A percentile compares a stretch with the other conserved stretches of the same genome.
phyloP scores from a whole-genome alignment of 345 rosid species.

The Citrus reticulata region DNA sequence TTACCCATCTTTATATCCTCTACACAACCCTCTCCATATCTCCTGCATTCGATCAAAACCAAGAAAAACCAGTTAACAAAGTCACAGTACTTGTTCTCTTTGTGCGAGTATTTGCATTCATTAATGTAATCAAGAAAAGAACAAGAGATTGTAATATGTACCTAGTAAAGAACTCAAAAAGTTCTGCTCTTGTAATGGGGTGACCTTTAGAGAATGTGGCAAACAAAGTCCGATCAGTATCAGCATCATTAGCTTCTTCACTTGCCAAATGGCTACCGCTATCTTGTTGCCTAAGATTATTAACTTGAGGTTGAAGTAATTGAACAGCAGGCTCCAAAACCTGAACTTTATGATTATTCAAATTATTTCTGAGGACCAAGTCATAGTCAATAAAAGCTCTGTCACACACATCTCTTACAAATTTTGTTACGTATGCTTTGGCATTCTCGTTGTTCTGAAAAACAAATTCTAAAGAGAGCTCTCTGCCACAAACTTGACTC shows the following conservation, averaged over 20 bases:
- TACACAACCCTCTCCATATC: constrained; percentile 8
- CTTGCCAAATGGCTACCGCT: neutral
- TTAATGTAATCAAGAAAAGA: too few species aligned
- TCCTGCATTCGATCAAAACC: neutral
- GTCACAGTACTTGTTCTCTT: too few species aligned
- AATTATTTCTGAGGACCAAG: neutral
- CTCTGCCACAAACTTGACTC: constrained; percentile 8
- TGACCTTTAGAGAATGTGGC: constrained; percentile 29
- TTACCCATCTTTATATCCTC: constrained; percentile 13
- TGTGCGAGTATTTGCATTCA: neutral
- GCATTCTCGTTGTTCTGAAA: neutral
- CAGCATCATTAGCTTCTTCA: neutral
- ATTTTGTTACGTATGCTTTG: too few species aligned
- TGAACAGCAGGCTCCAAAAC: neutral
- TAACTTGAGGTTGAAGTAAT: neutral
- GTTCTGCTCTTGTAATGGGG: constrained; percentile 16
- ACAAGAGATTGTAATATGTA: neutral
- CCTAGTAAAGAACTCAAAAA: constrained; percentile 17
- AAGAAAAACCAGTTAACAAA: too few species aligned
- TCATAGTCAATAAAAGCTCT: neutral
- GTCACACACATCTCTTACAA: constrained; percentile 1
- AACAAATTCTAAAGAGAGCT: neutral
- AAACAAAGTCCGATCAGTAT: constrained; percentile 17
- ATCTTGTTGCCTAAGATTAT: neutral
- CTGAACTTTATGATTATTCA: neutral